These are phyloP conservation scores for Aspergillus novofumigatus DNA, from an alignment of 2,329 filamentous ascomycete species.

Conservation along the genomic window DNA sequence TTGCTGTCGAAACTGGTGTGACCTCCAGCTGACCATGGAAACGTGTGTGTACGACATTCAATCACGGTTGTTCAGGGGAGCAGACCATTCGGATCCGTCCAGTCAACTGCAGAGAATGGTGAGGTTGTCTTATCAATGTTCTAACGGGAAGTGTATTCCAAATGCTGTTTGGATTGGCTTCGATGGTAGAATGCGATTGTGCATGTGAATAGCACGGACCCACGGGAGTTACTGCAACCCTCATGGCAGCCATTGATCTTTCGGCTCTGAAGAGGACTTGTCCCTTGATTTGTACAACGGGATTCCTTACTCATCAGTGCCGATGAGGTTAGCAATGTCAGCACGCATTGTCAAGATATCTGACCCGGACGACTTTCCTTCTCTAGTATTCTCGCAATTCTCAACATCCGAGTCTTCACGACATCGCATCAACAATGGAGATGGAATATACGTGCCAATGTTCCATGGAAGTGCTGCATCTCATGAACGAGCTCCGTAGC, in stretches of 20 bases:
- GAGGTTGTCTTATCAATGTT: conserved; percentile 11
- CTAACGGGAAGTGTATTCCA: conserved; percentile 3
- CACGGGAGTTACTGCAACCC: conserved; percentile 5
- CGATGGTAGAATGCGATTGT: background rate
- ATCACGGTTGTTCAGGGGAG: conserved; percentile 6
- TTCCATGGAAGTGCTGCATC: conserved; percentile 18
- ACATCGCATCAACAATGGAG: conserved; percentile 8
- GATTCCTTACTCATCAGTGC: background rate
- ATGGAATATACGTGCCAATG: conserved; percentile 19
- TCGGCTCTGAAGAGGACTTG: background rate
- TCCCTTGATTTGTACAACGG: background rate
- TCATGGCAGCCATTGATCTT: background rate
- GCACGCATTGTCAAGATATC: background rate
- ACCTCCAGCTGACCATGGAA: conserved; percentile 11
- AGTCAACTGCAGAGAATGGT: conserved; percentile 6
- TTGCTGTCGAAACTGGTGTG: conserved; percentile 9
- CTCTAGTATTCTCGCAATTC: background rate
- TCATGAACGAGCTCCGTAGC: conserved; percentile 21
- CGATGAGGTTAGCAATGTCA: conserved; percentile 1
- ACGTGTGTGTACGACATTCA: conserved; percentile 14
- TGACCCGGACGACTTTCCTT: background rate
- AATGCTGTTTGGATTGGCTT: conserved; percentile 8
- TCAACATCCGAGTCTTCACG: background rate
- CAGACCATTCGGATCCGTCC: conserved; percentile 6
- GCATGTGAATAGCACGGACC: conserved; percentile 10